Percentiles rank a stretch among this genome's conserved stretches.
These are phyloP conservation scores for Nothomitra cinnamomea DNA, from an alignment of 2,329 filamentous ascomycete genomes.

Conservation along the genomic window DNA sequence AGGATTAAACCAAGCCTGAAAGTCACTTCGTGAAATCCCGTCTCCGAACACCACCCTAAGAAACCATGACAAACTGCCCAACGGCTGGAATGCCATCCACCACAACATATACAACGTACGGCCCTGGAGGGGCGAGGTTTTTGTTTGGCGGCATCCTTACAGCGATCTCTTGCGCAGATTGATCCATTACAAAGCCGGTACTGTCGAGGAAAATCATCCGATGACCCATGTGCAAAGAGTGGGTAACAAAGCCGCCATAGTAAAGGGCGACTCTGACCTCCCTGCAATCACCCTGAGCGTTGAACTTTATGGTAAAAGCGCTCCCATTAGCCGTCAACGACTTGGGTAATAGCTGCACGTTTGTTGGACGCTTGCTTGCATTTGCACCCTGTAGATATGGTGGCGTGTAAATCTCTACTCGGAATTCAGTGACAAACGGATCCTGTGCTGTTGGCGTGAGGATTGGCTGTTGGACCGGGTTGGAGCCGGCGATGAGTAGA, in stretches of 20 bases:
- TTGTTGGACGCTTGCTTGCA: conserved; percentile 29
- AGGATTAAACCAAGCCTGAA: too few relatives aligned
- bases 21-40: too few relatives aligned
- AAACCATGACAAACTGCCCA: conserved; percentile 33
- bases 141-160: conserved; percentile 37
- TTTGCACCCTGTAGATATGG: conserved; percentile 39
- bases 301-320: conserved; percentile 32
- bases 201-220: conserved; percentile 37
- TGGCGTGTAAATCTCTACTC: conserved; percentile 43
- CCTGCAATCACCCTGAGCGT: conserved; percentile 24
- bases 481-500: conserved; percentile 40
- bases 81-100: conserved; percentile 36
- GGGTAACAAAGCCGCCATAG: conserved; percentile 43
- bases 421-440: conserved; percentile 41
- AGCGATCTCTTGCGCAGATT: conserved; percentile 27
- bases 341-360: conserved; percentile 28
- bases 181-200: conserved; percentile 27
- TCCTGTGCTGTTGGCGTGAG: conserved; percentile 26
- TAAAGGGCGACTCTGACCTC: conserved; percentile 34
- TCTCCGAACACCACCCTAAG: conserved; percentile 14
- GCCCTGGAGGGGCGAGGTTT: conserved; percentile 39
- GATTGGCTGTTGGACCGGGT: conserved; percentile 41
- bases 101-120: conserved; percentile 42
- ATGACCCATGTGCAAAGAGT: conserved; percentile 44
- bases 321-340: conserved; percentile 26